A percentile compares a stretch with the other conserved stretches of the same genome.
phyloP scores from a whole-genome alignment of 192 early-diverging fungal species.

The Tieghemiomyces parasiticus region DNA sequence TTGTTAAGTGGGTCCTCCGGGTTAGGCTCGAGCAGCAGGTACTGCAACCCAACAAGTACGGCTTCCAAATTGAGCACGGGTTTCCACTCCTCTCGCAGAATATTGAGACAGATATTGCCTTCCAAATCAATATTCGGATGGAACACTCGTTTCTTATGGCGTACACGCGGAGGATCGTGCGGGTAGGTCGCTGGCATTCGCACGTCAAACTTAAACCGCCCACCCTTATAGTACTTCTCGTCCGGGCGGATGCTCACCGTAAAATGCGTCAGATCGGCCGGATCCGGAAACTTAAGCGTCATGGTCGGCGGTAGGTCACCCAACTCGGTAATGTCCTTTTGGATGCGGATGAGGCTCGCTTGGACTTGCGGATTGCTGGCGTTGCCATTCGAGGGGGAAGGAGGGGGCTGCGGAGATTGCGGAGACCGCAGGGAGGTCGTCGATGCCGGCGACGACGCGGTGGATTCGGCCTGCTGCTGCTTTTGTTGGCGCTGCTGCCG shows the following conservation, averaged over 20 bases:
- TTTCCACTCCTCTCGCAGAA: conserved; percentile 97
- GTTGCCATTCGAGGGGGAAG: background rate
- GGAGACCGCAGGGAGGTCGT: background rate
- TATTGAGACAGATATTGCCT: conserved; percentile 93
- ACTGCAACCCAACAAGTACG: conserved; percentile 80
- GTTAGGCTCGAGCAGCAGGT: conserved; percentile 88
- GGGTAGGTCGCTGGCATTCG: conserved; percentile 79
- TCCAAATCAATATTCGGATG: conserved; percentile 97
- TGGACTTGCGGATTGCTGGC: conserved; percentile 52
- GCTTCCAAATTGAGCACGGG: conserved; percentile 90
- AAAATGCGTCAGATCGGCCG: conserved; percentile 72
- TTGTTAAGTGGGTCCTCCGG: conserved; percentile 97
- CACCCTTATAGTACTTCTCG: conserved; percentile 79
- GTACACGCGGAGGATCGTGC: conserved; percentile 87
- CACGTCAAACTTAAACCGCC: conserved; percentile 70
- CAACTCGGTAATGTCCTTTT: conserved; percentile 87
- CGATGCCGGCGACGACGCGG: background rate
- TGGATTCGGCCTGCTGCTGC: too few relatives aligned
- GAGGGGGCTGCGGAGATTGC: background rate
- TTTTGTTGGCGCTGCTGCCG: too few relatives aligned
- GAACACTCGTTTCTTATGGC: conserved; percentile 80
- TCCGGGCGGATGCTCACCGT: conserved; percentile 69
- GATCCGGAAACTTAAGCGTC: conserved; percentile 54
- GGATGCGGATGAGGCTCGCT: conserved; percentile 78
- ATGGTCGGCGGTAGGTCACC: conserved; percentile 65